Conservation (phyloP, 2,329 filamentous ascomycete species). For the Arthroderma sp. region DNA sequence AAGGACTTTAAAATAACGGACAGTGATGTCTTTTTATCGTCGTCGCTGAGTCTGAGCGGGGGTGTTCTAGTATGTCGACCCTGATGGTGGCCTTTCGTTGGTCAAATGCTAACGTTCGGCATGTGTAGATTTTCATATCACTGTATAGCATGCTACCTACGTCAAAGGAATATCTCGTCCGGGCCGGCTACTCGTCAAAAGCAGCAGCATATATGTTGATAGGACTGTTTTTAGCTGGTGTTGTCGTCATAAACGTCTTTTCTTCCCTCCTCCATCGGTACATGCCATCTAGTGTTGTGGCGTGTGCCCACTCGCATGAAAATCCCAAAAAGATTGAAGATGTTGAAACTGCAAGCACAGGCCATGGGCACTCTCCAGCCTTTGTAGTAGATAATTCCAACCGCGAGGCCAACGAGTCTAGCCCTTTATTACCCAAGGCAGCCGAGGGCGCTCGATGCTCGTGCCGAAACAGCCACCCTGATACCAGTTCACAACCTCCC, state of each 20-base stretch:
- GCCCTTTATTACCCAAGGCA: conserved; percentile 1
- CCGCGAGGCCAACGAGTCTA: conserved; percentile 1
- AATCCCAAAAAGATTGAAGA: conserved; percentile 24
- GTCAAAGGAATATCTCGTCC: conserved; percentile 61
- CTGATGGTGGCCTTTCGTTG: background rate
- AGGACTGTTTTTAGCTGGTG: conserved; percentile 35
- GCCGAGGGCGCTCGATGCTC: background rate
- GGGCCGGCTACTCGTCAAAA: conserved; percentile 53
- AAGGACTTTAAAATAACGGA: conserved; percentile 75
- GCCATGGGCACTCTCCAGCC: conserved; percentile 15
- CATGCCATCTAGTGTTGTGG: conserved; percentile 38
- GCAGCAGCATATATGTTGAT: conserved; percentile 43
- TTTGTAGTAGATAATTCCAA: conserved; percentile 4
- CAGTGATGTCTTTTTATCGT: conserved; percentile 75
- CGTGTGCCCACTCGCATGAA: conserved; percentile 35
- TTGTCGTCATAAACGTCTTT: conserved; percentile 33
- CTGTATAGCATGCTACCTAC: conserved; percentile 88
- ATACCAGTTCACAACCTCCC: background rate
- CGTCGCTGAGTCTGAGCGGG: conserved; percentile 82
- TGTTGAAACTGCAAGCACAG: conserved; percentile 13
- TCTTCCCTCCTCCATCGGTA: conserved; percentile 34
- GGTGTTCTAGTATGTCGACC: conserved; percentile 68
- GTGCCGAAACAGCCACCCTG: background rate
- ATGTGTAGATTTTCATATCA: conserved; percentile 66
- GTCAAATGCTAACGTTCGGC: conserved; percentile 3